These are phyloP conservation scores for Kingdonia uniflora DNA, from an alignment of 164 flowering plant genomes.

Conservation along the genomic window DNA sequence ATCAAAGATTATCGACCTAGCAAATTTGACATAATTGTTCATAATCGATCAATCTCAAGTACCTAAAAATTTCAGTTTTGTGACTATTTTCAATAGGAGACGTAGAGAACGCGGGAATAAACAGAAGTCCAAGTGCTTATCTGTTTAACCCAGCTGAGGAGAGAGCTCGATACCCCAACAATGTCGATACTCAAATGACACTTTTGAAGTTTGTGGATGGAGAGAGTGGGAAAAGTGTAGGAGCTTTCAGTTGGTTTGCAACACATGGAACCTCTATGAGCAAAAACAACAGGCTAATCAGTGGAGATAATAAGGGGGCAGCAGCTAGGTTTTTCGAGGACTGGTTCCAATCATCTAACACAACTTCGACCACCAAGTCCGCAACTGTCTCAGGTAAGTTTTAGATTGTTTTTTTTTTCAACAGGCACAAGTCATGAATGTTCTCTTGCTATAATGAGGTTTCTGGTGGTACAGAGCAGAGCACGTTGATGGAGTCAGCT, in stretches of 20 bases:
- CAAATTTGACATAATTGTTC: too few relatives aligned
- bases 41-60: too few relatives aligned
- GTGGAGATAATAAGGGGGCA: constrained; percentile 70
- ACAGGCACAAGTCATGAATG: too few relatives aligned
- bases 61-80: neutral
- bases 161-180: constrained; percentile 29
- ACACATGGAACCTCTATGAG: constrained; percentile 71
- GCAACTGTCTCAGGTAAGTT: neutral
- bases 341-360: constrained; percentile 25
- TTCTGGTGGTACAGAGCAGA: constrained; percentile 6
- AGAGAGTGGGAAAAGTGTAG: constrained; percentile 28
- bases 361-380: neutral
- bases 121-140: constrained; percentile 66
- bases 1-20: too few relatives aligned
- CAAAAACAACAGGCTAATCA: constrained; percentile 41
- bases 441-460: too few relatives aligned
- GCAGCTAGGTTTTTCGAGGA: constrained; percentile 65
- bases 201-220: constrained; percentile 48
- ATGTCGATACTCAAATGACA: constrained; percentile 53
- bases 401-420: too few relatives aligned
- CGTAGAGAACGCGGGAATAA: constrained; percentile 46
- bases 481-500: constrained; percentile 17
- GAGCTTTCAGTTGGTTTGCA: constrained; percentile 58
- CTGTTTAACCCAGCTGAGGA: constrained; percentile 44
- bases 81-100: constrained; percentile 27